Base-by-base conservation (phyloP, 345 rosid genomes). In the Aurinia saxatilis region DNA sequence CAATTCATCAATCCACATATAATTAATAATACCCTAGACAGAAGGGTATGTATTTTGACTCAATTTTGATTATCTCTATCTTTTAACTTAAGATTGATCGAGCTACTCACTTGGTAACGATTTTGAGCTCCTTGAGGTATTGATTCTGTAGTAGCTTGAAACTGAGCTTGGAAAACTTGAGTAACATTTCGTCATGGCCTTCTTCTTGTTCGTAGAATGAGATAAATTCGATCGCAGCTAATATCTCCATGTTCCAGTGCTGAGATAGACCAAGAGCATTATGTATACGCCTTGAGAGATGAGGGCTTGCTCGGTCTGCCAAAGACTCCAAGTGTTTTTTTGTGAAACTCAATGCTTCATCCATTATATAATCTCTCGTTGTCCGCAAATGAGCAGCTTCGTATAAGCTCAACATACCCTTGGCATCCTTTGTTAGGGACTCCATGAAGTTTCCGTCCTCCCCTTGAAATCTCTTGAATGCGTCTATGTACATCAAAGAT, bases 321-420 rank as follows among this genome's bases (percentile, higher is more conserved):
- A 54, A 23, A 9, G 37, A 53, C 39, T 45, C 15, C 36, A 65
- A 12, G 34, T 54, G 16, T 0, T 17, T 23, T 11, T 2, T 10
- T 10, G 77, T 25, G 35, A 70, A 70, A 9, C 25, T 33, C n/a
- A 62, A 14, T 0, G 79, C 76, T 55, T 79, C 77, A 8, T 79
- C 79, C 35, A 79, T 1, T 9, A 77, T 54, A 6, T 39, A 29
- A 8, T 79, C 83, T 18, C 37, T 75, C 14, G 57, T 67, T 3
- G 56, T 49, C 9, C 63, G 39, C 6, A 73, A 52, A 8, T 64
- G 10, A 7, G 80, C 39, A 10, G 79, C 84, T 72, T 80, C 79
- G 13, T 77, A 69, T 25, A 80, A 50, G 50, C 76, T 66, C 36
- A 77, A 14, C 10, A 77, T 56, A 0, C 77, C 84, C 44, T 72